Evolutionary conservation across 108 stramenopile species (phyloP).

Genomic region (Discostella pseudostelligera): DNA sequence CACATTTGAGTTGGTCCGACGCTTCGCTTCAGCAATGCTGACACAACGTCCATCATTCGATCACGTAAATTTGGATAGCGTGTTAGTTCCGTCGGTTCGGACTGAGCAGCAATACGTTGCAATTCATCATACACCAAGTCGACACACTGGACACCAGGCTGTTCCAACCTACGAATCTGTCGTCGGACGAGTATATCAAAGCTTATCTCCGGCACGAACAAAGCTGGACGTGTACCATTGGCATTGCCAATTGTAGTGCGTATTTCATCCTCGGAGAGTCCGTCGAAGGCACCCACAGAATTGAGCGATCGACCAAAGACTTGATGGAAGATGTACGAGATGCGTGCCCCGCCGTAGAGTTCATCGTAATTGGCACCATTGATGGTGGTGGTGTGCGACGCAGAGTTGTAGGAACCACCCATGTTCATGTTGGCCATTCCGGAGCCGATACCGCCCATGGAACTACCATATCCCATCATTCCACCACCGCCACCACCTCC

Average conservation of each 20-base stretch:
- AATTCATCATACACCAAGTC: conserved; percentile 96
- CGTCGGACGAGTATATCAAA: conserved; percentile 94
- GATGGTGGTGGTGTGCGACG: conserved; percentile 6
- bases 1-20: conserved; percentile 90
- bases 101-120: conserved; percentile 87
- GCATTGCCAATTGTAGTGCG: conserved; percentile 96
- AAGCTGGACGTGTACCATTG: conserved; percentile 89
- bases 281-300: conserved; percentile 92
- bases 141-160: conserved; percentile 93
- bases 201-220: conserved; percentile 96
- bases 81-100: conserved; percentile 85
- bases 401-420: conserved; percentile 15
- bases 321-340: conserved; percentile 93
- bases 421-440: conserved; percentile 38
- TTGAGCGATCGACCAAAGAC: conserved; percentile 87
- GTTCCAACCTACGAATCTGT: conserved; percentile 91
- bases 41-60: conserved; percentile 88
- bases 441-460: conserved; percentile 23
- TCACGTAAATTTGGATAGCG: conserved; percentile 92
- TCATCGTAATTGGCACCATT: conserved; percentile 63
- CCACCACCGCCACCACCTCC: conserved; percentile 19
- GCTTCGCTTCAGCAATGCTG: conserved; percentile 62
- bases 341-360: conserved; percentile 96
- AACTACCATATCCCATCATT: conserved; percentile 11
- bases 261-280: conserved; percentile 93